Conservation (phyloP, 345 rosid genomes). For the Turritis glabra region DNA sequence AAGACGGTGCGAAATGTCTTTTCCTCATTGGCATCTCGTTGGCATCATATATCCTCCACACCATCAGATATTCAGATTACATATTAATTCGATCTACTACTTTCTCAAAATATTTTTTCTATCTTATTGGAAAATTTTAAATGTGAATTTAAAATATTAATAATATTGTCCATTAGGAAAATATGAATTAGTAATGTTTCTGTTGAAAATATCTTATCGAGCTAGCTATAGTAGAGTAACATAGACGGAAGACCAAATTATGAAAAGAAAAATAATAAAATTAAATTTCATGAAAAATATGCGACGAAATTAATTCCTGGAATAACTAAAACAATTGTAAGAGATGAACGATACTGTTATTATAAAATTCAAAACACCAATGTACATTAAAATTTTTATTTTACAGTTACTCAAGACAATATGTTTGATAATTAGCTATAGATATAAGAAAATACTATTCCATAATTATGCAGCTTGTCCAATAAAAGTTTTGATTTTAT, state of each 20-base stretch:
- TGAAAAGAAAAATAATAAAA: no score
- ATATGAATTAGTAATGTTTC: no score
- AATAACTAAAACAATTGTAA: no score
- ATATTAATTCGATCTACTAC: neutral
- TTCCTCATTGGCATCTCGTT: slow-evolving; percentile 6
- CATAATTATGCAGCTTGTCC: neutral
- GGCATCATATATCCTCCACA: slow-evolving; percentile 19
- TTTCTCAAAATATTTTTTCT: neutral
- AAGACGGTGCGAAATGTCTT: slow-evolving; percentile 32
- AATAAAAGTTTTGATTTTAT: neutral
- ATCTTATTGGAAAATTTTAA: neutral
- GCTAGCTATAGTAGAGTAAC: no score
- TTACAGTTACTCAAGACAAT: neutral
- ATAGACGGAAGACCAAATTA: no score
- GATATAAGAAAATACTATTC: neutral
- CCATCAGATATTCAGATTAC: neutral
- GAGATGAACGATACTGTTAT: no score
- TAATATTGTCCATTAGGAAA: neutral
- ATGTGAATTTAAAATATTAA: neutral
- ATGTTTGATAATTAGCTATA: neutral
- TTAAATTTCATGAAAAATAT: no score
- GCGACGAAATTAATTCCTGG: no score
- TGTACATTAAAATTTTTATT: neutral
- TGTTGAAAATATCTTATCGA: no score
- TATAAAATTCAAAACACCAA: neutral